These are phyloP conservation scores for Alternaria infectoria DNA, from an alignment of 2,329 filamentous ascomycete species.

Conservation along the genomic window DNA sequence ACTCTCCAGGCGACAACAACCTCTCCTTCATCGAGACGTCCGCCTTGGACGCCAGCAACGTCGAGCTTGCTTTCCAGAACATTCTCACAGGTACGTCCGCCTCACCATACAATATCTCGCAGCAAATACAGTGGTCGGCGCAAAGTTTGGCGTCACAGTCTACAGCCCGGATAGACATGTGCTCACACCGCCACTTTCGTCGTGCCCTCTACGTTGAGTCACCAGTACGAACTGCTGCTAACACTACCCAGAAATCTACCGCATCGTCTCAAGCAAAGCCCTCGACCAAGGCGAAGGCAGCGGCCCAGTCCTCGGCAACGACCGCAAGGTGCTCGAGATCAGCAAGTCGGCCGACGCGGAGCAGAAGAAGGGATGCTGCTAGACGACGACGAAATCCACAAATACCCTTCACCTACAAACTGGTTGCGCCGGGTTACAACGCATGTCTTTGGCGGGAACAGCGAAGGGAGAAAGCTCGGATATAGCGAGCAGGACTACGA, in stretches of 20 bases:
- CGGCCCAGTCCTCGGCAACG: slow-evolving; percentile 75
- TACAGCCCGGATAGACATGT: not conserved
- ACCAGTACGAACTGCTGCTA: not conserved
- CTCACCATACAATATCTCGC: not conserved
- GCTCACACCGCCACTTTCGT: slow-evolving; percentile 18
- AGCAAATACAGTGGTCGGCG: not conserved
- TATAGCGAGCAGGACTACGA: slow-evolving; percentile 12
- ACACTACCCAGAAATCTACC: slow-evolving; percentile 83
- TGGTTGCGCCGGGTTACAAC: slow-evolving; percentile 20
- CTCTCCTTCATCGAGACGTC: slow-evolving; percentile 99
- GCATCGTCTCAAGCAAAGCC: slow-evolving; percentile 97
- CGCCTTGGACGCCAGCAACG: slow-evolving; percentile 97
- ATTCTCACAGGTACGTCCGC: slow-evolving; percentile 86
- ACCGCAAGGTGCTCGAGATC: slow-evolving; percentile 81
- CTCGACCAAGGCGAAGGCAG: slow-evolving; percentile 86
- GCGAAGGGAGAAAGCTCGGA: slow-evolving; percentile 1
- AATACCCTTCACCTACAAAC: slow-evolving; percentile 17
- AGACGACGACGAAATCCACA: slow-evolving; percentile 42
- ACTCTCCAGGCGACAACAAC: slow-evolving; percentile 82
- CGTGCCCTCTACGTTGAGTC: not conserved
- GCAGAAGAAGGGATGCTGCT: slow-evolving; percentile 83
- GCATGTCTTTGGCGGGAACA: slow-evolving; percentile 9
- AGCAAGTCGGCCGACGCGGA: slow-evolving; percentile 83
- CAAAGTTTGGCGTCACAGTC: not conserved
- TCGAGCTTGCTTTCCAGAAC: slow-evolving; percentile 99